Conservation (phyloP, 2,329 filamentous ascomycete species). For the Colletotrichum coccodes region DNA sequence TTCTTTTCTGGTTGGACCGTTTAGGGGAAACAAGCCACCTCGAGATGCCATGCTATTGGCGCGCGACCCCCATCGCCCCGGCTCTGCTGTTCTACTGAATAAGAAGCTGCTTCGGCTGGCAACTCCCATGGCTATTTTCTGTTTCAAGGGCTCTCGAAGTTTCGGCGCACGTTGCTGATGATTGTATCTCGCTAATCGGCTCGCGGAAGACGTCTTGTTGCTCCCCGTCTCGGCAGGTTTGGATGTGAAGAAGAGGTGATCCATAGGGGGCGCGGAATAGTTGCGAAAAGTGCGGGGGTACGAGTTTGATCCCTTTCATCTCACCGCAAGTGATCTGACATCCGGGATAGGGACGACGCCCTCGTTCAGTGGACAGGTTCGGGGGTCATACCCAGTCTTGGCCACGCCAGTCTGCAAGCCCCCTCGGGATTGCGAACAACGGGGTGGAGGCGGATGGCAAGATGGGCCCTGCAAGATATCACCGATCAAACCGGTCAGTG, state of each 20-base stretch:
- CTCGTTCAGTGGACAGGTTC: conserved; percentile 9
- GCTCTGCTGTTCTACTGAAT: conserved; percentile 12
- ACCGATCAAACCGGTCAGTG: conserved; percentile 9
- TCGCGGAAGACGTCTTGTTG: conserved; percentile 7
- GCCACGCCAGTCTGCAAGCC: conserved; percentile 19
- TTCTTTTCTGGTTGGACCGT: conserved; percentile 6
- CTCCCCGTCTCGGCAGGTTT: conserved; percentile 15
- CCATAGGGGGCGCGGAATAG: background rate
- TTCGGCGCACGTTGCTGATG: background rate
- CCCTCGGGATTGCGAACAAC: conserved; percentile 12
- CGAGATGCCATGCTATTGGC: conserved; percentile 15
- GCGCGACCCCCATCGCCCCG: conserved; percentile 19
- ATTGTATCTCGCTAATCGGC: conserved; percentile 25
- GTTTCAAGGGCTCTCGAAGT: background rate
- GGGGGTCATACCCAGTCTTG: conserved; percentile 18
- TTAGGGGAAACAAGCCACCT: conserved; percentile 12
- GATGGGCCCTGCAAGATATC: conserved; percentile 25
- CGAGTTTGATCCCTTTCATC: conserved; percentile 17
- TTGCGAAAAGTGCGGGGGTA: conserved; percentile 10
- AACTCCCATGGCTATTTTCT: background rate
- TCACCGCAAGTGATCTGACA: conserved; percentile 32
- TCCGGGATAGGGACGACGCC: conserved; percentile 14
- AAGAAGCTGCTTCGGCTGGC: conserved; percentile 11
- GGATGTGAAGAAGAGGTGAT: background rate
- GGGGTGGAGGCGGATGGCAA: conserved; percentile 16